Conservation (phyloP, 768 basidiomycete genomes). For the Russula emetica region DNA sequence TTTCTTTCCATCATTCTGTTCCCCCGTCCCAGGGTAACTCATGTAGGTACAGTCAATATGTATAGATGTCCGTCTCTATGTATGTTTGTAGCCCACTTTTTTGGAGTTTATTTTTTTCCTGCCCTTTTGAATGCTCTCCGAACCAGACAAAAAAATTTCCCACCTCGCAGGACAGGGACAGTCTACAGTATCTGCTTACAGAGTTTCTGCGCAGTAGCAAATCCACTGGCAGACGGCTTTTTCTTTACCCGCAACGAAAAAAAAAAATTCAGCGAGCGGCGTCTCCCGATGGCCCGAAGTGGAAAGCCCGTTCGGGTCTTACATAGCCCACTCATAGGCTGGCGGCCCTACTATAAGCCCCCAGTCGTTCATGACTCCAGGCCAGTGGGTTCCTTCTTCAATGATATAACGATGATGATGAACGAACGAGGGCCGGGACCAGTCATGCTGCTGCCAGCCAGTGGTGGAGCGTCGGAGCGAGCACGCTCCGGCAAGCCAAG, state of each 20-base stretch:
- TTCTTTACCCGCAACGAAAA: conserved; percentile 11
- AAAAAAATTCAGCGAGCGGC: conserved; percentile 11
- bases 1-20: background rate
- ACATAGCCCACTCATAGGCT: background rate
- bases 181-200: background rate
- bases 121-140: background rate
- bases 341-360: background rate
- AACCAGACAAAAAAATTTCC: conserved; percentile 2
- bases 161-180: background rate
- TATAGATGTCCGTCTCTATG: conserved; percentile 18
- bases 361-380: background rate
- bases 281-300: conserved; percentile 11
- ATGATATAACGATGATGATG: background rate
- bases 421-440: background rate
- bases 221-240: background rate
- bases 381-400: background rate
- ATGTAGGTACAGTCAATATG: conserved; percentile 23
- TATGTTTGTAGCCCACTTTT: conserved; percentile 21
- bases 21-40: conserved; percentile 1
- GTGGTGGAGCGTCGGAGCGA: too few relatives aligned
- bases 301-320: conserved; percentile 18
- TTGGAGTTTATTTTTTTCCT: background rate
- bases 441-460: background rate
- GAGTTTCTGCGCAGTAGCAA: background rate
- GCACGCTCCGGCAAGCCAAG: background rate